These are phyloP conservation scores for Pisolithus tinctorius DNA, from an alignment of 768 basidiomycete genomes.

Conservation along the genomic window DNA sequence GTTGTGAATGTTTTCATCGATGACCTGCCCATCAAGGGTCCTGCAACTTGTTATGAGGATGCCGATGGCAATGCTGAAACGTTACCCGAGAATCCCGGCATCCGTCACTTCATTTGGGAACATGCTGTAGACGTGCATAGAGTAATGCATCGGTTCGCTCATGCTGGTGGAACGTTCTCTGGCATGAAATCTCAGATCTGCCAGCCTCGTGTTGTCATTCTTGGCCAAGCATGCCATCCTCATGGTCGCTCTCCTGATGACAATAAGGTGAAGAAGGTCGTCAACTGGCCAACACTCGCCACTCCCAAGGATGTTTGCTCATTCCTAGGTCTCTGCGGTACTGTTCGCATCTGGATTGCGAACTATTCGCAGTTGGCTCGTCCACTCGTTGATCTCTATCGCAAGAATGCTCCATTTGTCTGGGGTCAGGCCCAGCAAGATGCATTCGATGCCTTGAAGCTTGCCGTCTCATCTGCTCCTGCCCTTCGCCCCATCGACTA, in stretches of 20 bases:
- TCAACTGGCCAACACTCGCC: slow-evolving; percentile 22
- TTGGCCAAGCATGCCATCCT: slow-evolving; percentile 35
- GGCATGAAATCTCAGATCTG: slow-evolving; percentile 30
- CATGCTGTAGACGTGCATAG: too few relatives aligned
- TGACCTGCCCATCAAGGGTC: slow-evolving; percentile 31
- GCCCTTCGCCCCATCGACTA: not conserved
- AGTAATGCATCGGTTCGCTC: not conserved
- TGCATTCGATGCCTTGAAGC: slow-evolving; percentile 19
- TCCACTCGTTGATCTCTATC: slow-evolving; percentile 20
- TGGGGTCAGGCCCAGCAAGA: slow-evolving; percentile 5
- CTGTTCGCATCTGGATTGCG: slow-evolving; percentile 24
- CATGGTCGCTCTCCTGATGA: slow-evolving; percentile 26
- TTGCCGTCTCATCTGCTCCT: slow-evolving; percentile 4
- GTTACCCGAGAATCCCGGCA: slow-evolving; percentile 6
- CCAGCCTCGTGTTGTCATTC: slow-evolving; percentile 17
- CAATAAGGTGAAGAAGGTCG: slow-evolving; percentile 19
- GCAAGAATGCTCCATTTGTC: slow-evolving; percentile 21
- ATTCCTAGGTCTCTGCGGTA: slow-evolving; percentile 25
- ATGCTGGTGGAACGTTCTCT: slow-evolving; percentile 31
- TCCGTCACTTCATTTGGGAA: too few relatives aligned
- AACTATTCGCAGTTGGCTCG: slow-evolving; percentile 14
- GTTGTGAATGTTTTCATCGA: slow-evolving; percentile 34
- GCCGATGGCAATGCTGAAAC: slow-evolving; percentile 27
- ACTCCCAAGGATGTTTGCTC: slow-evolving; percentile 11
- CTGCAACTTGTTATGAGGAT: slow-evolving; percentile 19